Base-by-base conservation (phyloP, 805 yeast genomes). In the Phaffomyces thermotolerans region DNA sequence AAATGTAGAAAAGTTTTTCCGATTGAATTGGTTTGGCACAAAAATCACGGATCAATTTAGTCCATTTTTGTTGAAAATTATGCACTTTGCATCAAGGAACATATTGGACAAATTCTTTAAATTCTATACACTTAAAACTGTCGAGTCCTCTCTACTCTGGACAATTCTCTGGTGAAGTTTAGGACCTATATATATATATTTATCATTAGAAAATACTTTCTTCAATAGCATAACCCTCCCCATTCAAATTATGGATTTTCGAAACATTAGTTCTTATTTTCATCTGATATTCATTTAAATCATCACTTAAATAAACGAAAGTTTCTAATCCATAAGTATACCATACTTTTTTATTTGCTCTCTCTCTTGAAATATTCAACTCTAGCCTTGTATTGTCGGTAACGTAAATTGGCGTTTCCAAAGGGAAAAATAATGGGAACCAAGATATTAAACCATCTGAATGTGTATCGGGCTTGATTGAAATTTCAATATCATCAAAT, bases 351-450 rank as follows among this genome's bases (percentile, higher is more conserved):
- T 60, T 56, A 8, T 57, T 57, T n/a, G 59, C 60, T 3, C 65
- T 55, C 31, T 66, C 71, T 43, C 89, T 63, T 55, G 77, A 71
- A 34, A 81, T 53, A 31, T 72, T 69, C 0, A 80, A 57, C 33
- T 75, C 76, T 4, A 81, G 50, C 45, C 75, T 83, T 9, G 77
- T 71, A 44, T 73, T 77, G 46, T 78, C 82, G 4, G 74, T 61
- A 3, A 77, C 56, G 30, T 68, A 65, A 13, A 79, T 47, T 1
- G 86, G 84, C 14, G 66, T 66, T 30, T 68, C 69, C 15, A 83
- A 50, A 0, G 89, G 89, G 54, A 84, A 76, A 59, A 75, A 73
- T 14, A 76, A 55, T 2, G 90, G 89, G 43, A 83, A 74, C 90
- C 90, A 84, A 0, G 87, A 79, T 14, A 67, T 62, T 53, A 80